Conservation (phyloP, 352 stramenopile genomes). For the Saprolegnia parasitica region DNA sequence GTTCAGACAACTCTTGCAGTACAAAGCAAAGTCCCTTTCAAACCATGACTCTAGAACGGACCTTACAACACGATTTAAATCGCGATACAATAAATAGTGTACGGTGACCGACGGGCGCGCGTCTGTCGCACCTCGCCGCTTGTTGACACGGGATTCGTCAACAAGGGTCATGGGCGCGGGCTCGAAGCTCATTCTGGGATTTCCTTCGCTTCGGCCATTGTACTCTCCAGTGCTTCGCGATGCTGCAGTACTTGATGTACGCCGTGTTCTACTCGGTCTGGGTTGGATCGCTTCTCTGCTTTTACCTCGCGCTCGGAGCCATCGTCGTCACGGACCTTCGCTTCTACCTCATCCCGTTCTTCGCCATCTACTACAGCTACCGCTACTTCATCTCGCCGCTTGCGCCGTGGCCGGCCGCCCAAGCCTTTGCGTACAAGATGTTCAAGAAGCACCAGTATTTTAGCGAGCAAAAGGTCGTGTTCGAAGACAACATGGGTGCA, state of each 20-base stretch:
- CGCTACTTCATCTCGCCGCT: conserved; percentile 5
- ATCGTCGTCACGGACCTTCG: conserved; percentile 14
- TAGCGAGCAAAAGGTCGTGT: neutral
- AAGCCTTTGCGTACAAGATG: conserved; percentile 29
- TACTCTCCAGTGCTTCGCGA: neutral
- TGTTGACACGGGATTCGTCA: neutral
- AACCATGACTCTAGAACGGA: neutral
- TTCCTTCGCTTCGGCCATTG: neutral
- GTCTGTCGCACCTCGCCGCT: neutral
- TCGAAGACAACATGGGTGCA: conserved; percentile 31
- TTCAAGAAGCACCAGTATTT: conserved; percentile 50
- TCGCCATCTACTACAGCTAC: conserved; percentile 23
- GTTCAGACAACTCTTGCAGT: no score
- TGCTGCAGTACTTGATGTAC: conserved; percentile 20
- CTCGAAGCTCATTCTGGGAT: neutral
- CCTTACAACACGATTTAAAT: neutral
- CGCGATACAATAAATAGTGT: neutral
- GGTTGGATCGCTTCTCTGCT: conserved; percentile 1
- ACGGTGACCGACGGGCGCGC: neutral
- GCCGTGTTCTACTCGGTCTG: conserved; percentile 16
- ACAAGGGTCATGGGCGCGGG: neutral
- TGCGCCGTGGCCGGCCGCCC: neutral
- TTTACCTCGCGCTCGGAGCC: conserved; percentile 1
- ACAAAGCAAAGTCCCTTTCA: no score
- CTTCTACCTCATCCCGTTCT: conserved; percentile 14